Evolutionary conservation across 208 protist genomes (phyloP).

Genomic region (Acanthamoeba healyi): DNA sequence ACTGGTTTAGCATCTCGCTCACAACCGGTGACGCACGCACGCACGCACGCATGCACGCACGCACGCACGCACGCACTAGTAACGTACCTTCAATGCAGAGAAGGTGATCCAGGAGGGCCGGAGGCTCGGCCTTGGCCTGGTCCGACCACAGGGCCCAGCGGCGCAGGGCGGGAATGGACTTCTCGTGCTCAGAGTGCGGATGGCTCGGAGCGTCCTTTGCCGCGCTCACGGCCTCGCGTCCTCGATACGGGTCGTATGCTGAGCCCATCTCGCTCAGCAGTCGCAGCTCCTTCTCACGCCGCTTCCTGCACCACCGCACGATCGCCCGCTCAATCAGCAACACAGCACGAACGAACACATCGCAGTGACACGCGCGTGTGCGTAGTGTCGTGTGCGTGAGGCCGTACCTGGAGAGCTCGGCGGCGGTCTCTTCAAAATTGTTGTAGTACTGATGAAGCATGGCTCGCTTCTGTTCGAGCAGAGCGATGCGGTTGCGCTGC

Average conservation of each 20-base stretch:
- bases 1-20: neutral
- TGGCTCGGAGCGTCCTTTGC: neutral
- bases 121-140: neutral
- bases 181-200: neutral
- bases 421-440: constrained; percentile 45
- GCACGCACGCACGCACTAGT: neutral
- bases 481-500: constrained; percentile 6
- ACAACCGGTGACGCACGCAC: neutral
- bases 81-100: neutral
- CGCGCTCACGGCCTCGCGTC: neutral
- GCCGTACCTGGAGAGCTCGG: constrained; percentile 1
- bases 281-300: neutral
- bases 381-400: no score
- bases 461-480: constrained; percentile 57
- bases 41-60: neutral
- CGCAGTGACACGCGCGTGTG: neutral
- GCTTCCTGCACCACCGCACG: neutral
- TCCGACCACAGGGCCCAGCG: constrained; percentile 3
- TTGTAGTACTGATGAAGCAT: constrained; percentile 48
- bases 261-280: constrained; percentile 11
- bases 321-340: neutral
- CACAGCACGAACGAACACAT: neutral
- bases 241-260: neutral
- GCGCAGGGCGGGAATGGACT: neutral
- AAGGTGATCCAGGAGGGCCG: neutral